Evolutionary conservation across 148 eudicot genomes (phyloP).

Genomic region (Spergularia bocconei): DNA sequence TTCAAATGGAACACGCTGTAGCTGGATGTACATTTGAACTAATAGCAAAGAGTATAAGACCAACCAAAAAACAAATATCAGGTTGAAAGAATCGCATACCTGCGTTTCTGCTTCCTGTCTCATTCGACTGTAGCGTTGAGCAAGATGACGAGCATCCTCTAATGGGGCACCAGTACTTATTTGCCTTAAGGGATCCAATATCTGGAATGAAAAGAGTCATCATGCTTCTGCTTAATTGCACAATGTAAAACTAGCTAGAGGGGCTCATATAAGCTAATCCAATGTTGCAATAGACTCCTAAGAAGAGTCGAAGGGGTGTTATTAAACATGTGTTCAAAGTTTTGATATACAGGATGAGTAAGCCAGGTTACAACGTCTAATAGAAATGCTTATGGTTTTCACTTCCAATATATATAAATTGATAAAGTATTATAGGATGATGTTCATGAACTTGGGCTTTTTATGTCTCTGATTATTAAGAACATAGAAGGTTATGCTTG

Average conservation of each 20-base stretch:
- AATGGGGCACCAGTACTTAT: slow-evolving; percentile 76
- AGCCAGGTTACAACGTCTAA: too few species aligned
- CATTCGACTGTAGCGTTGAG: slow-evolving; percentile 95
- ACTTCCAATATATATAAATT: too few species aligned
- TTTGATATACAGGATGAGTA: too few species aligned
- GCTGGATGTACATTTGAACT: background rate
- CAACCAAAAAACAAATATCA: background rate
- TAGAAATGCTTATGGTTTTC: too few species aligned
- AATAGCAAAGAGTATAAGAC: background rate
- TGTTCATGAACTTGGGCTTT: too few species aligned
- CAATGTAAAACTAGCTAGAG: background rate
- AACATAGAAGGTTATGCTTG: too few species aligned
- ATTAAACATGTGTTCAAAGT: too few species aligned
- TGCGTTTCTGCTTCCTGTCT: slow-evolving; percentile 97
- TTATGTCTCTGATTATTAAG: too few species aligned
- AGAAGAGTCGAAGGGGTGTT: too few species aligned
- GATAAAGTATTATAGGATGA: too few species aligned
- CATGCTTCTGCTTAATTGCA: background rate
- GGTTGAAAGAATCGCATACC: slow-evolving; percentile 44
- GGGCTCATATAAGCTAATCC: too few species aligned
- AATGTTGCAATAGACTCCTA: too few species aligned
- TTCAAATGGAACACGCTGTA: background rate
- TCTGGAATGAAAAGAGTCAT: slow-evolving; percentile 35
- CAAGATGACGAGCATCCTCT: slow-evolving; percentile 99
- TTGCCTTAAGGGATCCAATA: slow-evolving; percentile 90